Evolutionary conservation across 2,329 filamentous ascomycete genomes (phyloP), one percentile per base, ranked within the genome.

Genomic region (Plectosphaerella plurivora): DNA sequence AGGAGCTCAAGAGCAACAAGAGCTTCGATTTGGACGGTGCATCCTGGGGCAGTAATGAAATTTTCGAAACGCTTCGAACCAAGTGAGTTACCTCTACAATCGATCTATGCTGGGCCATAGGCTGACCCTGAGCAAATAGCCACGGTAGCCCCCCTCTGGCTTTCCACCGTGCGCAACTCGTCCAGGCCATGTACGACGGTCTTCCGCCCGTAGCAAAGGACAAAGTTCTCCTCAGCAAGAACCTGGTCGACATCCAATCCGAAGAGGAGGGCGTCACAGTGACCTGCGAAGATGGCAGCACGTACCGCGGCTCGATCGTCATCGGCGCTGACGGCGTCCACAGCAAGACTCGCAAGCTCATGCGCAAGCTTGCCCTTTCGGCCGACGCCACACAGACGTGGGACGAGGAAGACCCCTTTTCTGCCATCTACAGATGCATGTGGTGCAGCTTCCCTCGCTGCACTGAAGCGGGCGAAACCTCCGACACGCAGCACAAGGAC

Each of bases 281-380:
- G 10, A 55, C 55, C 11, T 68, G 66, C 35, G 58, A 55, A 3
- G 69, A 73, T 51, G 70, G 70, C 5, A 60, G 60, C 0, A 45
- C 57, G 1, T 66, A 68, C 53, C 20, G 55, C 0, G 72, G 68
- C 0, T 61, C 68, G 53, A 57, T 76, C n/a, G 52, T 72, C 5
- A 60, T 75, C 18, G 73, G 72, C 8, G 69, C 71, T 12, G 73
- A 76, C 52, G 73, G 73, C n/a, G 68, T 69, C 2, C 68, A 72
- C 53, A 74, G 71, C 56, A 64, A 55, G 20, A 64, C 66, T 5
- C 63, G 71, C 6, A 50, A 54, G 9, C 61, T 67, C 35, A 68
- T 74, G 61, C 65, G 70, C 22, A 51, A 56, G 4, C 55, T 69
- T 1, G 65, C 67, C 1, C 15, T 65, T 2, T 45, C 55, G 0